Evolutionary conservation across 345 rosid species (phyloP).

Genomic region (Eucalyptus sp.): DNA sequence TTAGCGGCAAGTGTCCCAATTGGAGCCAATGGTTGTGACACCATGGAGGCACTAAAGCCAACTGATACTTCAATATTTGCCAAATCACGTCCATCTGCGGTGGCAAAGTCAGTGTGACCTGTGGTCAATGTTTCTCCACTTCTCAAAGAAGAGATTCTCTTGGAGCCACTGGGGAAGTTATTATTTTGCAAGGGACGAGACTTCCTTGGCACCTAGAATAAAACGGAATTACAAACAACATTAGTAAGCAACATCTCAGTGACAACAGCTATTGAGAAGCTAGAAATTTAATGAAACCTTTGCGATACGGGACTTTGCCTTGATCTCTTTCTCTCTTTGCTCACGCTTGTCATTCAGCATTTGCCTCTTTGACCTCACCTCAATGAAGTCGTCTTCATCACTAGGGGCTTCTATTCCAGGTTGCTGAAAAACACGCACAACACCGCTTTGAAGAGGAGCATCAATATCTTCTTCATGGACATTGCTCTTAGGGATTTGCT

Average conservation of each 20-base stretch:
- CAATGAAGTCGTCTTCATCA: slow-evolving; percentile 92
- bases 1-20: slow-evolving; percentile 66
- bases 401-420: slow-evolving; percentile 89
- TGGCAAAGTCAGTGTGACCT: slow-evolving; percentile 15
- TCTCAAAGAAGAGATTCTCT: slow-evolving; percentile 23
- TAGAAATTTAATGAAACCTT: slow-evolving; percentile 44
- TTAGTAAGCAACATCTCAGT: neutral
- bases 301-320: slow-evolving; percentile 64
- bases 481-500: slow-evolving; percentile 38
- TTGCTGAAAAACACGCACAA: slow-evolving; percentile 72
- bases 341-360: slow-evolving; percentile 94
- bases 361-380: slow-evolving; percentile 98
- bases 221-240: neutral
- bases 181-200: slow-evolving; percentile 32
- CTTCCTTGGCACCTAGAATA: slow-evolving; percentile 50
- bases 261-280: neutral
- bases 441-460: slow-evolving; percentile 71
- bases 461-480: slow-evolving; percentile 43
- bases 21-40: slow-evolving; percentile 58
- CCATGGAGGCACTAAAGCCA: slow-evolving; percentile 16
- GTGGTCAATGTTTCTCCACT: slow-evolving; percentile 27
- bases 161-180: slow-evolving; percentile 17
- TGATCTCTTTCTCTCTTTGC: slow-evolving; percentile 92
- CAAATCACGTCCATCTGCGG: slow-evolving; percentile 19
- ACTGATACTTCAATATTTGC: slow-evolving; percentile 24